Evolutionary conservation across 805 yeast genomes (phyloP).

Genomic region (Schizosaccharomyces osmophilus): DNA sequence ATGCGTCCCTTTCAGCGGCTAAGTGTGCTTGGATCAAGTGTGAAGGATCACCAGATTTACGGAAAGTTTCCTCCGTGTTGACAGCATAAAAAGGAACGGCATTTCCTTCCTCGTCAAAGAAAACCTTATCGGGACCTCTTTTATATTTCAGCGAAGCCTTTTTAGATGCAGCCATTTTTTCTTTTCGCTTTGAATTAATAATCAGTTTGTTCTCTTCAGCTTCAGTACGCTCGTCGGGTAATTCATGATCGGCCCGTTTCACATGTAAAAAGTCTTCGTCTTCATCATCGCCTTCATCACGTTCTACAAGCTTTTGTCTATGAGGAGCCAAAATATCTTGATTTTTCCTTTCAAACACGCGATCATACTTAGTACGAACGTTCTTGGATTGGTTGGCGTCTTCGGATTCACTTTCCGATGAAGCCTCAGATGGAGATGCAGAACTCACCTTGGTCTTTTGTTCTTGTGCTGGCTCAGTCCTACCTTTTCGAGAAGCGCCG

Average conservation of each 20-base stretch:
- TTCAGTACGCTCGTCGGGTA: constrained; percentile 24
- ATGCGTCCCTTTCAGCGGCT: constrained; percentile 34
- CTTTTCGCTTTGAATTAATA: constrained; percentile 43
- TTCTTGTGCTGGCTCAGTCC: not conserved
- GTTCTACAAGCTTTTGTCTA: constrained; percentile 41
- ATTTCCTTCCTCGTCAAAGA: constrained; percentile 82
- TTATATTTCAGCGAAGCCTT: constrained; percentile 35
- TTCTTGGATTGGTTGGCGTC: constrained; percentile 18
- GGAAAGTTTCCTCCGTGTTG: constrained; percentile 72
- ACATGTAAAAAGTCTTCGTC: constrained; percentile 62
- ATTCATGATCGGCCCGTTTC: constrained; percentile 50
- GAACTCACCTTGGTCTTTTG: too few species aligned
- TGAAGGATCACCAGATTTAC: constrained; percentile 38
- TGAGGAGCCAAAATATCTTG: constrained; percentile 81
- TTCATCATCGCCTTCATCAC: constrained; percentile 18
- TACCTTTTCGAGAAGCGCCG: constrained; percentile 11
- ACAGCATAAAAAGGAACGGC: constrained; percentile 82
- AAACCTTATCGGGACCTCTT: constrained; percentile 52
- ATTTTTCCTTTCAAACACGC: constrained; percentile 85
- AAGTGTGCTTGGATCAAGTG: constrained; percentile 46
- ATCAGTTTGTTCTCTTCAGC: not conserved
- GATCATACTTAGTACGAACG: constrained; percentile 70
- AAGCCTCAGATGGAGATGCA: not conserved
- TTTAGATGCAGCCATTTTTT: constrained; percentile 68
- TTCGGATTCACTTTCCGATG: not conserved